Evolutionary conservation across 768 basidiomycete genomes (phyloP), one percentile per base, ranked within the genome.

Genomic region (Postia placenta): DNA sequence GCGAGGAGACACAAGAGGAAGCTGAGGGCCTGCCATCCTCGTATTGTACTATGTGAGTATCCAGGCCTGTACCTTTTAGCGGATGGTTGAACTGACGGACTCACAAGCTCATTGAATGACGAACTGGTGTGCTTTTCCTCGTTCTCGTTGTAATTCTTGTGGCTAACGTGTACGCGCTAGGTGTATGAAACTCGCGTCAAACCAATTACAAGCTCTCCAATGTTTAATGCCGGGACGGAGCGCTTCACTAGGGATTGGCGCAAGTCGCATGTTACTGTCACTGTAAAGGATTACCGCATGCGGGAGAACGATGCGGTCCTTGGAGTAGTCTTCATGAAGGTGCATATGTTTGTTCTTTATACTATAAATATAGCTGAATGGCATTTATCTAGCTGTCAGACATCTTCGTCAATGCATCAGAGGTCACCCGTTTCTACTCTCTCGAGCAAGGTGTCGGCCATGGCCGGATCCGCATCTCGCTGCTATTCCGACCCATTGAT

Each of bases 391-490:
- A 67, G 66, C 56, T 67, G 2, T 64, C 66, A 2, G 64, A 67
- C 5, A 49, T 64, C 17, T 52, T 67, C 39, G 61, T 64, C n/a
- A 64, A 67, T 72, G 50, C 63, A 44, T 84, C 80, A 0, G 71
- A 79, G 47, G 72, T 84, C 33, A 76, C 78, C 1, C 74, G 79
- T 39, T 69, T 77, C 1, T 81, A 80, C 60, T 78, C 85, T 9
- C 68, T 91, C 12, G 75, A 80, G 24, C 82, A 86, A 15, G 87
- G 87, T 6, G 73, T 86, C 27, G 87, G 86, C 22, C 75, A 74
- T 49, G 83, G 83, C 4, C 74, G 79, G 23, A 73, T 83, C 59
- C 76, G 76, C 59, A 67, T 88, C 41, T 79, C 81, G 0, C 57
- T 89, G 30, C 72, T 80, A 1, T 90, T 88, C 75, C 76, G 83